These are phyloP conservation scores for Penicillium brasilianum DNA, from an alignment of 2,329 filamentous ascomycete genomes.

Conservation along the genomic window DNA sequence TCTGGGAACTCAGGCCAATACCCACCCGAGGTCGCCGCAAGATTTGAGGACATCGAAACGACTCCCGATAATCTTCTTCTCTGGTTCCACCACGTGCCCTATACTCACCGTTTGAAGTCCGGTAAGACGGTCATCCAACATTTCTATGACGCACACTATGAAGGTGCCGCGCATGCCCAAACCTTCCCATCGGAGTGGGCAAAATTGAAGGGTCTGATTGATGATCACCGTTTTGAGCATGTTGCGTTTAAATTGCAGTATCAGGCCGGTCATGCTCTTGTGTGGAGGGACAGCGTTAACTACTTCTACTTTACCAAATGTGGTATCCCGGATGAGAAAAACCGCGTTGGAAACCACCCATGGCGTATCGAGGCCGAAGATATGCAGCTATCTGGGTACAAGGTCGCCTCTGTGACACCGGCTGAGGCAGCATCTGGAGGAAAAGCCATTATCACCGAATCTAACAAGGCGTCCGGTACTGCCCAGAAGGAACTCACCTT, in stretches of 20 bases:
- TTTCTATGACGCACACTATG: constrained; percentile 68
- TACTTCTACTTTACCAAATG: constrained; percentile 2
- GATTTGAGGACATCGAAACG: constrained; percentile 65
- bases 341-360: neutral
- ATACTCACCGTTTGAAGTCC: constrained; percentile 65
- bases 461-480: neutral
- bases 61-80: constrained; percentile 71
- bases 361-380: neutral
- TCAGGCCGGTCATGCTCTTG: constrained; percentile 4
- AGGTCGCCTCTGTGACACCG: neutral
- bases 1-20: constrained; percentile 71
- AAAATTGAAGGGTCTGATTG: constrained; percentile 29
- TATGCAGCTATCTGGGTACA: neutral
- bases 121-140: constrained; percentile 72
- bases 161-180: constrained; percentile 63
- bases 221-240: constrained; percentile 12
- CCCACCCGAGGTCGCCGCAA: constrained; percentile 61
- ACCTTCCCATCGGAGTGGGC: constrained; percentile 51
- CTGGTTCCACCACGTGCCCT: constrained; percentile 77
- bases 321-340: neutral
- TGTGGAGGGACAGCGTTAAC: constrained; percentile 6
- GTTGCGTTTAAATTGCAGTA: neutral
- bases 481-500: neutral
- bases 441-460: neutral
- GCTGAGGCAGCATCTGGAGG: neutral